Conservation (phyloP, 257 asterid species). For the Solanum chmielewskii region DNA sequence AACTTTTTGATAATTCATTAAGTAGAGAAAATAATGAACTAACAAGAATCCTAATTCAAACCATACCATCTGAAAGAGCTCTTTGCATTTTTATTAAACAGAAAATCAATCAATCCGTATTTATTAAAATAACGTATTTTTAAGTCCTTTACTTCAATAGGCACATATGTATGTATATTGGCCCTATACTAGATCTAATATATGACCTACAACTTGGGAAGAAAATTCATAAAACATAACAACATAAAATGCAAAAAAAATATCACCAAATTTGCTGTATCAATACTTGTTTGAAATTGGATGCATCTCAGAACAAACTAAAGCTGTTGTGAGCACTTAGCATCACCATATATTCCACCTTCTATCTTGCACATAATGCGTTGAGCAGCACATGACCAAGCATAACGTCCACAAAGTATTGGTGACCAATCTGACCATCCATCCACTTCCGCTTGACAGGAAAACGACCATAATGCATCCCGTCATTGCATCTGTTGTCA, state of each 20-base stretch:
- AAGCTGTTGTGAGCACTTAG: not conserved
- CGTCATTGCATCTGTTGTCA: constrained; percentile 82
- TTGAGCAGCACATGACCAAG: constrained; percentile 72
- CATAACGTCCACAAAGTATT: constrained; percentile 90
- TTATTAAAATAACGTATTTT: not conserved
- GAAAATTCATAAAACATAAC: not conserved
- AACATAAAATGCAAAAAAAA: not conserved
- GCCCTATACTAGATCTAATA: not conserved
- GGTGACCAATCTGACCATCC: constrained; percentile 86
- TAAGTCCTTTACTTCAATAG: not conserved
- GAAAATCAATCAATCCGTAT: not conserved
- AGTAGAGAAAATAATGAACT: not conserved
- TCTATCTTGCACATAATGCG: constrained; percentile 30
- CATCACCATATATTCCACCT: not conserved
- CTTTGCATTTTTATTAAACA: not conserved
- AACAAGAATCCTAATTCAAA: not conserved
- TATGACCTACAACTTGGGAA: not conserved
- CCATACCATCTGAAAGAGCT: not conserved
- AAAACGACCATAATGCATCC: constrained; percentile 92
- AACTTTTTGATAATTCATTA: not conserved
- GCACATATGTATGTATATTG: not conserved
- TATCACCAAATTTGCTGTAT: not conserved
- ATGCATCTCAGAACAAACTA: not conserved
- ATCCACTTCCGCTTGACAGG: constrained; percentile 69
- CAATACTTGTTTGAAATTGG: not conserved